These are phyloP conservation scores for Hymenoscyphus scutula DNA, from an alignment of 2,329 filamentous ascomycete genomes.

Conservation along the genomic window DNA sequence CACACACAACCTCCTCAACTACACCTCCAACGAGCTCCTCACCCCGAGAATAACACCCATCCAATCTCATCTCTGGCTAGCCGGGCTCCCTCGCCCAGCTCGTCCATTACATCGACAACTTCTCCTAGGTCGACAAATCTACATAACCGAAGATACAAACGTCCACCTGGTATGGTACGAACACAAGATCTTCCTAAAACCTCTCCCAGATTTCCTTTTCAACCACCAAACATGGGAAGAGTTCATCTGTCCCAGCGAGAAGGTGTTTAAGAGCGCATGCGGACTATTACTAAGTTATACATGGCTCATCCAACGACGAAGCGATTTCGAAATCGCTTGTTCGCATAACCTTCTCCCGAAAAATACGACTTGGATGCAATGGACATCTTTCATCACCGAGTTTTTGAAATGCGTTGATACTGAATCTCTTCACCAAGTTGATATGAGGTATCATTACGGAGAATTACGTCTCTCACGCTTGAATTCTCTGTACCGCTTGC, in stretches of 20 bases:
- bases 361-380: constrained; percentile 22
- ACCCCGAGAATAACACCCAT: constrained; percentile 16
- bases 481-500: constrained; percentile 28
- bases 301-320: constrained; percentile 36
- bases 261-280: constrained; percentile 14
- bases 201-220: constrained; percentile 35
- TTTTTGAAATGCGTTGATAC: constrained; percentile 20
- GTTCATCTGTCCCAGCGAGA: constrained; percentile 15
- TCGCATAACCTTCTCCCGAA: constrained; percentile 33
- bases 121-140: constrained; percentile 33
- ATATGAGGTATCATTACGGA: constrained; percentile 36
- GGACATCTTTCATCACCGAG: constrained; percentile 22
- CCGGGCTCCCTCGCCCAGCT: constrained; percentile 14
- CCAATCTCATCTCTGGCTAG: constrained; percentile 17
- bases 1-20: neutral
- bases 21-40: constrained; percentile 15
- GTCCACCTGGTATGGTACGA: constrained; percentile 37
- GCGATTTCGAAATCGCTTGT: constrained; percentile 39
- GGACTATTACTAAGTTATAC: constrained; percentile 34
- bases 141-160: constrained; percentile 36
- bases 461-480: constrained; percentile 38
- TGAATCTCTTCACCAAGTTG: constrained; percentile 11
- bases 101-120: constrained; percentile 35
- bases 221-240: constrained; percentile 27
- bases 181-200: constrained; percentile 34